Base-by-base conservation (phyloP, 768 basidiomycete species). In the Termitomyces sp. region DNA sequence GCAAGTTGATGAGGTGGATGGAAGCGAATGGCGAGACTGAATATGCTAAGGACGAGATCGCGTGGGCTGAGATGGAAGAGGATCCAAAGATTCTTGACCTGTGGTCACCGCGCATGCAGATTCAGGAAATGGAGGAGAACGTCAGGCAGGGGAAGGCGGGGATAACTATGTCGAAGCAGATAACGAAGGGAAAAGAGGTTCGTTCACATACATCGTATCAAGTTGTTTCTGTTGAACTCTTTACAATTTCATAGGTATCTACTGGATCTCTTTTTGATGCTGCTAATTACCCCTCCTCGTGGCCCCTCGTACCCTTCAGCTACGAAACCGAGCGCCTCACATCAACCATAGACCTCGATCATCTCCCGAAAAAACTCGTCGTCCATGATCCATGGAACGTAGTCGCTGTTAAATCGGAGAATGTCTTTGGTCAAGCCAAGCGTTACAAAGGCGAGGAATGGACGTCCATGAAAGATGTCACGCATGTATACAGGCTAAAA, bases 371-470 rank as follows among this genome's bases (percentile, higher is more conserved):
- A 62, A 76, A 62, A 20, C 67, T 81, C 9, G 59, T 74, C 18
- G 75, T 80, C 0, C 78, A 80, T 52, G 78, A 79, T 55, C 78
- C 79, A 0, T 77, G 69, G 61, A 63, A 65, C 53, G 34, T 74
- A 5, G 69, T 79, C 26, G 18, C 56, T 28, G 68, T 68, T 37
- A 3, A 16, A 5, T 46, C 39, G 13, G 3, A 8, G 6, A 52
- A 60, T 50, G 39, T n/a, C 9, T n/a, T 49, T 20, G 48, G 45
- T 20, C 16, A 13, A 39, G 39, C 15, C 7, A 15, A 26, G 33
- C 36, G 33, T 24, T 49, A 58, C 37, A 36, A 29, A 9, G 28
- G 33, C 0, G 37, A 51, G 4, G 54, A 65, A 33, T 75, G 76
- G 73, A 62, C 46, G 0, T 62, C 69, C 2, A 69, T 60, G 58